These are phyloP conservation scores for Helianthus tuberosus DNA, from an alignment of 129 eudicot species.

Conservation along the genomic window DNA sequence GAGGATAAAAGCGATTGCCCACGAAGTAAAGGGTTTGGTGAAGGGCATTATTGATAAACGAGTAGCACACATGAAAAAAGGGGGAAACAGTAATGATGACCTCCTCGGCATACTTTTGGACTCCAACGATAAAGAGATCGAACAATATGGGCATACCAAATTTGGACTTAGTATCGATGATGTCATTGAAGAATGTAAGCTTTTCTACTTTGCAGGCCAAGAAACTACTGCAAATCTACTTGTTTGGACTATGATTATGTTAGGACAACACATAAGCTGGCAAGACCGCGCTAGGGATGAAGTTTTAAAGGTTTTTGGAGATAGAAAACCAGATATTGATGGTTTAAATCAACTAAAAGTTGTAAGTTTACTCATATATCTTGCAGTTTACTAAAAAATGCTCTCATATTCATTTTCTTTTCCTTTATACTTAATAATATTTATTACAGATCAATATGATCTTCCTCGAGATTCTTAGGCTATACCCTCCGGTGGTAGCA, in stretches of 20 bases:
- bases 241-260: conserved; percentile 46
- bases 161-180: conserved; percentile 6
- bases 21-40: conserved; percentile 9
- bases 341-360: conserved; percentile 31
- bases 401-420: too few species aligned
- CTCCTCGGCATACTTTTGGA: conserved; percentile 2
- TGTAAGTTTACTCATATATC: conserved; percentile 23
- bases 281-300: conserved; percentile 47
- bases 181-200: conserved; percentile 7
- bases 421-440: too few species aligned
- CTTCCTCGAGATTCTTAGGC: conserved; percentile 26
- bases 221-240: conserved; percentile 40
- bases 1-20: conserved; percentile 15
- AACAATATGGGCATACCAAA: neutral
- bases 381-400: neutral
- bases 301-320: conserved; percentile 29
- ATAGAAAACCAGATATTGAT: conserved; percentile 29
- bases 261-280: conserved; percentile 39
- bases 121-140: neutral
- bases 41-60: conserved; percentile 3
- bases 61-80: neutral
- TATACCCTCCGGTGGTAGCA: conserved; percentile 18
- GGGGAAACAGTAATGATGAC: neutral
- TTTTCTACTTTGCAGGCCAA: conserved; percentile 41
- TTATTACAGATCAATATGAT: conserved; percentile 8